Evolutionary conservation across 495 filamentous ascomycete genomes (phyloP), one percentile per base, ranked within the genome.

Genomic region (Aspergillus bridgeri): DNA sequence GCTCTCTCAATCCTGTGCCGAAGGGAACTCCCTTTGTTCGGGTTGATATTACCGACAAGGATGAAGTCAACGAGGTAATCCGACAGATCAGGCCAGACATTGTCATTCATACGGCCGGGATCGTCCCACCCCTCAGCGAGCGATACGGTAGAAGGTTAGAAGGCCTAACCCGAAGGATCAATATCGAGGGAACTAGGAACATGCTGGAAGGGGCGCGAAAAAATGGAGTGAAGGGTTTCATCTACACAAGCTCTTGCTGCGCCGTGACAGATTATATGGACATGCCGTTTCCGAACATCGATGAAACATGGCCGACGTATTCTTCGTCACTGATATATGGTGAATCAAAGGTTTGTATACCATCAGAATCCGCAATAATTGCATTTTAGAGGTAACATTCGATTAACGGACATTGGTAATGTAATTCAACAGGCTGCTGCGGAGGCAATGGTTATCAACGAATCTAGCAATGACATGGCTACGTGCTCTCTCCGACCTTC

Each of bases 401-500:
- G 25, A 57, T n/a, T 45, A 51, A 29, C 61, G 68, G 53, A 68
- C 57, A 51, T 48, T 51, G 9, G 21, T 47, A 43, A 38, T 48
- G 57, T 29, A 42, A 46, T 49, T 53, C 19, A 27, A 21, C 61
- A 83, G 80, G 74, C 78, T 53, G 70, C 75, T 21, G 83, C 83
- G 43, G 83, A 87, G 65, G 60, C 71, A 29, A 62, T 84, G n/a
- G 82, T 86, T 21, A 73, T 86, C 27, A 24, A 73, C 33, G 74
- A 79, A 29, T 75, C 79, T 19, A 70, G 66, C 53, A 64, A 70
- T 29, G 58, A 68, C 5, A 71, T 85, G 62, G 60, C 62, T 0
- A 83, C 81, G 51, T 86, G 83, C 66, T 68, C 82, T 25, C 74
- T 87, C 13, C 75, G 84, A 17, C 81, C 83, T 44, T 81, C 80